These are phyloP conservation scores for Tolypocladium ovalisporum DNA, from an alignment of 2,329 filamentous ascomycete species.

Conservation along the genomic window DNA sequence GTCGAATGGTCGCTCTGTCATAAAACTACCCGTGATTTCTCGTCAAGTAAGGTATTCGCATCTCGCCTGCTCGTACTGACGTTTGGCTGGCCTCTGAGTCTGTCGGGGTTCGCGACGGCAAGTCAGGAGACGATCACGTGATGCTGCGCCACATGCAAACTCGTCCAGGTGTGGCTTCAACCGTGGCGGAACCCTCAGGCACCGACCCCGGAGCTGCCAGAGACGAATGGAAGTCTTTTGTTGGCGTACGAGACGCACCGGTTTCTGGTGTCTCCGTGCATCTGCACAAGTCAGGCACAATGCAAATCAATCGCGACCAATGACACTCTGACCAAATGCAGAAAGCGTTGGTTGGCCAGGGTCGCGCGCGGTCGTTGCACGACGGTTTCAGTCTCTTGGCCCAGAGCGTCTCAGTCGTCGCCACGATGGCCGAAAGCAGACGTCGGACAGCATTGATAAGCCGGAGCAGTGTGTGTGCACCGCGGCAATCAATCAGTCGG, in stretches of 20 bases:
- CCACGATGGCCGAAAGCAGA: not conserved
- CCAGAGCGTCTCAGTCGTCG: not conserved
- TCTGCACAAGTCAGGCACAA: not conserved
- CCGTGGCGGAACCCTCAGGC: not conserved
- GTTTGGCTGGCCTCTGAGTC: not conserved
- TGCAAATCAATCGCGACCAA: not conserved
- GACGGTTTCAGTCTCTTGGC: constrained; percentile 2
- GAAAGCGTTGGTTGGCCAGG: not conserved
- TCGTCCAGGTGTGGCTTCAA: not conserved
- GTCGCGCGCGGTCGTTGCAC: constrained; percentile 2
- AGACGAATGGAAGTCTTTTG: no score
- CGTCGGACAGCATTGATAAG: not conserved
- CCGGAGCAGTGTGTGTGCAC: not conserved
- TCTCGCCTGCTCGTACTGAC: no score
- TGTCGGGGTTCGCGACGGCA: not conserved
- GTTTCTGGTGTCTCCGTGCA: not conserved
- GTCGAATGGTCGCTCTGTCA: not conserved
- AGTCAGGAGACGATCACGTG: not conserved
- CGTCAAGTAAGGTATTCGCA: no score
- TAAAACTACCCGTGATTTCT: no score
- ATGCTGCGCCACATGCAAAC: not conserved
- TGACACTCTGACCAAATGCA: not conserved
- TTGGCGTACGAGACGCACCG: not conserved
- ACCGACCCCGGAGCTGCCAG: not conserved
- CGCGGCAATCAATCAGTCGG: not conserved